Evolutionary conservation across 148 eudicot species (phyloP), one percentile per base, ranked within the genome.

Genomic region (Vaccinium darrowii): DNA sequence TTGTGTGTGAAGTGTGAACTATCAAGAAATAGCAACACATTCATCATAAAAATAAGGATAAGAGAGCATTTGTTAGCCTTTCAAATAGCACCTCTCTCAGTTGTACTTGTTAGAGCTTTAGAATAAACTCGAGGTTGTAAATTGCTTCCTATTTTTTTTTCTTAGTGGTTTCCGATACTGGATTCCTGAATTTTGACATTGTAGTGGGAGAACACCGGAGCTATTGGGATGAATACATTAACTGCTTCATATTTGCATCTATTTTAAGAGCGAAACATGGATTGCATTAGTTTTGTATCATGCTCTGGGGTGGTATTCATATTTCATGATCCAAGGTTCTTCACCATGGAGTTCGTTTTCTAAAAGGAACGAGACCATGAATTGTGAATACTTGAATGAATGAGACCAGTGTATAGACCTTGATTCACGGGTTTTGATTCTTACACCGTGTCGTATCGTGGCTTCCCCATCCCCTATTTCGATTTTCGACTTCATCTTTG

Each of bases 31-130:
- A 84, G 75, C 76, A 39, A 54, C 47, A 81, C 51, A 81, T 65
- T 75, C 81, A 81, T 53, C 84, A 84, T 80, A 65, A 63, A 50
- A 58, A 50, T 21, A 74, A 83, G 62, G 74, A 49, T 67, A 65
- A 78, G 49, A 82, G 36, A 56, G 81, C 62, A 78, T 71, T 67
- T 69, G n/a, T 57, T 71, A 79, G 83, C 73, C 54, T 86, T 62
- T 33, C 53, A 47, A 81, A 63, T 19, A 65, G 60, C 47, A 8
- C 25, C 13, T 78, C 72, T 78, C 77, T 54, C 65, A 9, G 47
- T 77, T 52, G 65, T 50, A 72, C 19, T 60, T 81, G 60, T 63
- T 80, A 72, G 67, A 58, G 52, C 54, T 72, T 13, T 10, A 56
- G 25, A 12, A 49, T 33, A 30, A 65, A 7, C 5, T 33, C 71